Evolutionary conservation across 1,139 yeast genomes (phyloP), one percentile per base, ranked within the genome.

Genomic region (Saccharomycopsis phalli): DNA sequence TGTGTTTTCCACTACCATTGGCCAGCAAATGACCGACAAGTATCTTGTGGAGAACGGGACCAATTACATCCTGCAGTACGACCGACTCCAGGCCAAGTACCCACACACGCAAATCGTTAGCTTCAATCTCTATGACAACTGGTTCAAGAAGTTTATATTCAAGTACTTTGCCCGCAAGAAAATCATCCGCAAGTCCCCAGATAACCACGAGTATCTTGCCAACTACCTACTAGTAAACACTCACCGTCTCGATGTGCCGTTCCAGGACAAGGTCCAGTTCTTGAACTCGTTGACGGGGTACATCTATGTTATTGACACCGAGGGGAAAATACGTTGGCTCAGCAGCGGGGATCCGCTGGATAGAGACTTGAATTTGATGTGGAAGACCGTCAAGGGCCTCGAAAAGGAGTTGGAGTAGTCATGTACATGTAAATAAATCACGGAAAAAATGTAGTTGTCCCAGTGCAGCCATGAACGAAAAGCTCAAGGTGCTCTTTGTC

Each of bases 251-350:
- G 69, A 81, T 1, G 69, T 69, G 34, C 74, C 69, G 22, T 61
- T 77, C 14, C 74, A 82, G 50, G 76, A 77, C 42, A 61, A 71
- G 18, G 62, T 91, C 32, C 63, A 72, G 40, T 73, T 91, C 50
- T 79, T 77, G 47, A 91, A 91, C 56, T 71, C 74, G 35, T 82
- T 81, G 50, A 75, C 94, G 1, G 97, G 98, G 0, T 88, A 84
- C 56, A 65, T 86, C 7, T 81, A 86, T 51, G 64, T 91, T 14
- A 68, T 91, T 28, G 98, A 91, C 53, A 65, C 66, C 14, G 65
- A 75, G 13, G 81, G 83, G 40, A 77, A 71, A 51, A 78, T 91
- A 37, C 68, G 98, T 52, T 91, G 97, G 97, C 91, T 88, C 13
- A 84, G 88, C 1, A 76, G 94, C 54, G 98, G 98, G 1, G 71